Evolutionary conservation across 2,329 filamentous ascomycete species (phyloP), one percentile per base, ranked within the genome.

Genomic region (Beauveria medogensis): DNA sequence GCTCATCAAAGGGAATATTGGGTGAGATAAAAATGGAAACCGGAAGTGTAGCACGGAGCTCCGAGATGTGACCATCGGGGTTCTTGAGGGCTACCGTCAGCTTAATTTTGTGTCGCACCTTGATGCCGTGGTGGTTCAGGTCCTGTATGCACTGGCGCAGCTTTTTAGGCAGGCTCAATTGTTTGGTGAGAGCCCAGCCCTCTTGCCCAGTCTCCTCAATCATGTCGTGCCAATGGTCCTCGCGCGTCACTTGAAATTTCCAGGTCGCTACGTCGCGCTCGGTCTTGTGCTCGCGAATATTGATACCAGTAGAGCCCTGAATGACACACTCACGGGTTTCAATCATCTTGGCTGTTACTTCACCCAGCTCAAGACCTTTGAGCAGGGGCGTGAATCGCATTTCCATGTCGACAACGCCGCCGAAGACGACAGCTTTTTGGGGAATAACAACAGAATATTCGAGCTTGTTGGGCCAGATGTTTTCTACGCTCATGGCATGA

Each of bases 401-500:
- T 67, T 96, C 87, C 63, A 96, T 82, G 1, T 87, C 85, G 54
- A 97, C 86, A 24, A 82, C 82, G n/a, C 91, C 95, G 55, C 94
- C 94, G 68, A 97, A 96, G 20, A 96, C 89, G 59, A 96, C 88
- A 2, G 94, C 94, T 77, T 97, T 97, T 69, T 91, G 92, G 0
- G 94, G 93, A 12, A 96, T 90, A 62, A 91, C 86, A 64, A 99
- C 92, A 34, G 91, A 93, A 76, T 99, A 99, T 72, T 96, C 91
- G 67, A 97, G 84, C 79, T 99, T 99, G 78, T 96, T 94, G 6
- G 92, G 90, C 94, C 94, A 99, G 65, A 96, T 89, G 70, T 97
- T 97, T 74, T 97, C 92, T 65, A 97, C 92, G 64, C 90, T 91
- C 91, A 97, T 94, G 53, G 91, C 88, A 73, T 97, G 89, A 43